Base-by-base conservation (phyloP, 305 asterid genomes). In the Petunia hybrid region DNA sequence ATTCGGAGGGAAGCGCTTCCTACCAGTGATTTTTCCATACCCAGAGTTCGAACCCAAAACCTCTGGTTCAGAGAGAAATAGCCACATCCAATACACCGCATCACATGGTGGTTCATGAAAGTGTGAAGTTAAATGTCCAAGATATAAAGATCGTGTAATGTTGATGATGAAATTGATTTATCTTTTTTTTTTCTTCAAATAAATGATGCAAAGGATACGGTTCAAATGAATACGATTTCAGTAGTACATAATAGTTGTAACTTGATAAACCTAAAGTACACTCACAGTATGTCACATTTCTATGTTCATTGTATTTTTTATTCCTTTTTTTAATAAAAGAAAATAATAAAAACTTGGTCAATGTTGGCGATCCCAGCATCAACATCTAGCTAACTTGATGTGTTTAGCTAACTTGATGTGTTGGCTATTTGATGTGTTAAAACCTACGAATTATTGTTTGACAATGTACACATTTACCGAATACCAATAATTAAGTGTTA, bases 211-310 rank as follows among this genome's bases (percentile, higher is more conserved):
- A n/a, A 5, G 12, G 5, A 13, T 73, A 51, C 36, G 12, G 78
- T 73, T 51, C 78, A 35, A 48, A 36, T 48, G 46, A 63, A 73
- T 73, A 73, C 6, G 63, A 51, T 73, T 73, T 73, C 31, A 22
- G 31, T 22, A 48, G 78, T 51, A 43, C 8, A 12, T 73, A 6
- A 51, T 51, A 51, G 78, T 42, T 73, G 78, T 73, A 36, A 53
- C 14, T 6, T 70, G 31, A 73, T 73, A 51, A 51, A 43, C 48
- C 38, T 51, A 73, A 4, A 51, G 63, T 35, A 35, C 46, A 63
- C 40, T 31, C 8, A 6, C 12, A 51, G 8, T 1, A 35, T 73
- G 31, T 46, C 5, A 1, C 6, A 46, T 9, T 70, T 43, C 8
- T 10, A 68, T 43, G 16, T 68, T 68, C 56, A 48, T 10, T 70